Base-by-base conservation (phyloP, 441 rosid genomes). In the Arabidopsis lyrata region DNA sequence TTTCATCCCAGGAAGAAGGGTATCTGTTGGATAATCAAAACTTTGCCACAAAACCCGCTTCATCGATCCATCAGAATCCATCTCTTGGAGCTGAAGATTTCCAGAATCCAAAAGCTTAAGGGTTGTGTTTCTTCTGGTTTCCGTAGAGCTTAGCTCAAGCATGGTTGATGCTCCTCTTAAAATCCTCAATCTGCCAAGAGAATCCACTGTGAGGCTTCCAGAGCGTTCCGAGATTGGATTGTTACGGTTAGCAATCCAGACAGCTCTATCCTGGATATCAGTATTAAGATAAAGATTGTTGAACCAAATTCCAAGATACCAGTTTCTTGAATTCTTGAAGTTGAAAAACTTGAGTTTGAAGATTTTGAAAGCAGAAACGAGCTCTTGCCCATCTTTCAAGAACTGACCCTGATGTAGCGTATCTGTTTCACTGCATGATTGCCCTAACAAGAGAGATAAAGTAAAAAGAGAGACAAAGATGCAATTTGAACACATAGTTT, bases 1-100 rank as follows among this genome's bases (percentile, higher is more conserved):
- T 69, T 80, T 80, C 83, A 80, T 80, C 18, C 81, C 81, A 15
- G 83, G 81, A 9, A 80, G 75, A 67, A 67, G 57, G 3, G 80
- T 80, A 41, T 80, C 63, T 0, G 78, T 77, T 4, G 79, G 81
- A 48, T 73, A 65, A 35, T 80, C 83, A 55, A 77, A 73, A 50
- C 77, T 80, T 35, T 80, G 59, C 79, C 81, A 73, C 71, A 77
- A 6, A 70, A 77, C 0, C 24, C 57, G 45, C 52, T 10, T 77
- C 62, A 54, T 15, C 16, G 74, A 70, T 38, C 81, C 81, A 54
- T 73, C 57, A 47, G 70, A 54, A 39, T 48, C 53, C 67, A 69
- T 64, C 55, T 69, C 79, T 3, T 73, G 78, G 6, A 80, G 74
- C 29, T 77, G 70, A 54, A 80, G 77, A 39, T 80, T 73, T 36